Evolutionary conservation across 495 filamentous ascomycete genomes (phyloP).

Genomic region (Penicillium goetzii): DNA sequence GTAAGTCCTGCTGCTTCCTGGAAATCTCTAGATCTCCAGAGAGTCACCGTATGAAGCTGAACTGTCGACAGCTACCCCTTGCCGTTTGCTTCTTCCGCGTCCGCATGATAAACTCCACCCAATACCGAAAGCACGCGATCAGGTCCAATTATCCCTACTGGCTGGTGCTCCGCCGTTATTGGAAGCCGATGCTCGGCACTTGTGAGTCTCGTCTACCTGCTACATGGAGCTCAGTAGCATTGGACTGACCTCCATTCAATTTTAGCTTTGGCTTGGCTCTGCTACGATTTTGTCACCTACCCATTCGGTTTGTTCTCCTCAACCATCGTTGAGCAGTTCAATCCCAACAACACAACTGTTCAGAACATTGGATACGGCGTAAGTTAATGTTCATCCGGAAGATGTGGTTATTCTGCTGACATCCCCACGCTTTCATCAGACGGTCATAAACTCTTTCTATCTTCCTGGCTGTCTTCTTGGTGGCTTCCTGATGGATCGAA

Average conservation of each 20-base stretch:
- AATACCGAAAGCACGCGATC: constrained; percentile 43
- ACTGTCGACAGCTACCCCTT: constrained; percentile 30
- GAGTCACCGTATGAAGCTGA: background rate
- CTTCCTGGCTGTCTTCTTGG: constrained; percentile 53
- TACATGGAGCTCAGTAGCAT: background rate
- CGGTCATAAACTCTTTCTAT: constrained; percentile 54
- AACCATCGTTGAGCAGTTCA: constrained; percentile 40
- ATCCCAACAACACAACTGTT: constrained; percentile 43
- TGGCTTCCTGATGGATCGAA: constrained; percentile 51
- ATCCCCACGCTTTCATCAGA: constrained; percentile 17
- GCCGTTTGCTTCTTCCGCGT: constrained; percentile 44
- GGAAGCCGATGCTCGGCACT: constrained; percentile 46
- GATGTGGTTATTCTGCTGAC: background rate
- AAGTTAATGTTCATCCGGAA: constrained; percentile 1
- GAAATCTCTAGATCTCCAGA: background rate
- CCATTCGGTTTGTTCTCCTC: constrained; percentile 47
- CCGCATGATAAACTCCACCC: constrained; percentile 43
- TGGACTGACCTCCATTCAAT: background rate
- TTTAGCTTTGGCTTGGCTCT: constrained; percentile 42
- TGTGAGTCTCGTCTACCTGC: constrained; percentile 25
- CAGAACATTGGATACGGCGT: constrained; percentile 51
- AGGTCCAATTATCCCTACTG: constrained; percentile 40
- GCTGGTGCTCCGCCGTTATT: constrained; percentile 41
- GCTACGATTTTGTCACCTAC: constrained; percentile 49
- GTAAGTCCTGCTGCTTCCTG: constrained; percentile 23